Evolutionary conservation across 1,284 basidiomycete genomes (phyloP).

Genomic region (Tilletiopsis washingtonensis): DNA sequence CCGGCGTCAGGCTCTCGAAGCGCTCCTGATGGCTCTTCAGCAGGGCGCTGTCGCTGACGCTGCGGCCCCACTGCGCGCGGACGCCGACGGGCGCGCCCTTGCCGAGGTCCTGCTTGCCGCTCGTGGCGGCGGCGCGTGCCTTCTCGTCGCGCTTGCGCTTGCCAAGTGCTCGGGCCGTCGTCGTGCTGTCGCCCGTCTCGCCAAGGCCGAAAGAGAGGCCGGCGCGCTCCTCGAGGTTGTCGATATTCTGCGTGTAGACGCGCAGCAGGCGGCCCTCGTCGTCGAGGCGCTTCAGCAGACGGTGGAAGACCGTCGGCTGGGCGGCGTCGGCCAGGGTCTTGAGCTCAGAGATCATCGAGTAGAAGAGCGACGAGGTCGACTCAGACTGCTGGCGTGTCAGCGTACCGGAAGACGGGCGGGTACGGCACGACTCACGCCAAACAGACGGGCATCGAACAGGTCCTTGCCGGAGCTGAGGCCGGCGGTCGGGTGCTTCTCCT

Average conservation of each 20-base stretch:
- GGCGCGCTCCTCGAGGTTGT: conserved; percentile 74
- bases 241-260: conserved; percentile 92
- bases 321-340: conserved; percentile 72
- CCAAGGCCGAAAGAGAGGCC: conserved; percentile 56
- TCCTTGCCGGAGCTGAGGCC: conserved; percentile 69
- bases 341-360: conserved; percentile 85
- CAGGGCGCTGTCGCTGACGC: conserved; percentile 26
- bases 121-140: neutral
- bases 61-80: neutral
- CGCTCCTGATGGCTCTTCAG: conserved; percentile 47
- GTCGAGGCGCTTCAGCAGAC: conserved; percentile 76
- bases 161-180: conserved; percentile 21
- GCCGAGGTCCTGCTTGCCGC: too few species aligned
- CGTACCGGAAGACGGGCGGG: neutral
- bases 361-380: conserved; percentile 76
- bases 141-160: conserved; percentile 23
- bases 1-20: conserved; percentile 48
- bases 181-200: conserved; percentile 20
- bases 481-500: conserved; percentile 68
- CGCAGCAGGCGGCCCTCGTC: conserved; percentile 73
- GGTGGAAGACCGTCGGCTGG: conserved; percentile 75
- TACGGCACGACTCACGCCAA: conserved; percentile 59
- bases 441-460: conserved; percentile 81
- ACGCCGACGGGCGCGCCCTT: neutral
- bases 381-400: conserved; percentile 18